Base-by-base conservation (phyloP, 169 alveolate species). In the Eimeria sp. region DNA sequence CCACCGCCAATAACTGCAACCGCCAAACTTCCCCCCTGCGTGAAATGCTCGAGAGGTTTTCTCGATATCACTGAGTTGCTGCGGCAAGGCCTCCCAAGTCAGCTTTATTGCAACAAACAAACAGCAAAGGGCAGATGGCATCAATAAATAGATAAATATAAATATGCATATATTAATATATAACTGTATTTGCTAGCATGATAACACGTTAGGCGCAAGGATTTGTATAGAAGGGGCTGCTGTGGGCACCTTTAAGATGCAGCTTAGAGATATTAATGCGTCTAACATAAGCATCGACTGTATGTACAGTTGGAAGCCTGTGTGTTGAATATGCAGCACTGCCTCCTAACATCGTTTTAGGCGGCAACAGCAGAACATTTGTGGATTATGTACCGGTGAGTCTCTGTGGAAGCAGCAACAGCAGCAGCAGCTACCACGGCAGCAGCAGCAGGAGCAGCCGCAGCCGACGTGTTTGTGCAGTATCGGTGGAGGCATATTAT, bases 1-100 rank as follows among this genome's bases (percentile, higher is more conserved):
- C 63, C 11, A 16, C 63, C 63, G 5, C 63, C 63, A 9, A 9
- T 16, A 54, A 34, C 49, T 34, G n/a, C 34, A 4, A 70, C 34
- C 45, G n/a, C 80, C 34, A 70, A 70, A 4, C 80, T 34, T 40
- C 43, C 80, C 2, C 18, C 5, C 43, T 10, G 80, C 14, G 43
- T 20, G 80, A 70, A 34, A 27, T 70, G 80, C 80, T 27, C 45
- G 5, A 6, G 45, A 14, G 80, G 80, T 20, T 70, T 70, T 70
- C 49, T 70, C 20, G 43, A 70, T 34, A 70, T 70, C 13, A 70
- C 80, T 27, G 80, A 70, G 80, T 70, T 70, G 45, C 80, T 70
- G 34, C 80, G 80, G 10, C 34, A 70, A 25, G 80, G 80, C 80
- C 49, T 70, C 34, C 49, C 43, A 70, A 20, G 80, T 70, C 43